Evolutionary conservation across 345 rosid genomes (phyloP).

Genomic region (Sisymbrium altissimum): DNA sequence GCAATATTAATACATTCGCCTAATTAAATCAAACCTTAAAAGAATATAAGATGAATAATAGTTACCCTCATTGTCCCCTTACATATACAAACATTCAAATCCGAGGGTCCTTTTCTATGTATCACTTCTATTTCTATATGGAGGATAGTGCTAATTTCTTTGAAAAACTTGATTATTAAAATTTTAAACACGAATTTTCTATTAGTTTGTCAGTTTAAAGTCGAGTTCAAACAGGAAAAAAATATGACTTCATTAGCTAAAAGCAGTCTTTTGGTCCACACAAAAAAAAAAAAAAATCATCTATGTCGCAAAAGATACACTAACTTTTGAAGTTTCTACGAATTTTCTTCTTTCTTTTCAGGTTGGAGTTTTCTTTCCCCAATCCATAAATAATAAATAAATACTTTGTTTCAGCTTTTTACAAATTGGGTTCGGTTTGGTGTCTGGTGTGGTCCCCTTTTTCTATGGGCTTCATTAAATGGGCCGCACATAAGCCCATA

Average conservation of each 20-base stretch:
- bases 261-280: background rate
- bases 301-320: background rate
- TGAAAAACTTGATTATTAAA: background rate
- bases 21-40: background rate
- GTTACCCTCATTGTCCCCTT: background rate
- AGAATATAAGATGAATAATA: background rate
- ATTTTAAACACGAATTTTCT: background rate
- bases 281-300: background rate
- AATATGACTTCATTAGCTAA: background rate
- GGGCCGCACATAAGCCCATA: conserved; percentile 10
- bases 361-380: background rate
- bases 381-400: background rate
- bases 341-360: background rate
- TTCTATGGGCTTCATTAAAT: background rate
- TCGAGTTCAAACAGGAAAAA: conserved; percentile 16
- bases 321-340: background rate
- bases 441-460: background rate
- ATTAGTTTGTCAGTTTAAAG: conserved; percentile 18
- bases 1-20: background rate
- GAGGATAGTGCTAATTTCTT: no score
- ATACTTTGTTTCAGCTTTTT: background rate
- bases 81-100: background rate
- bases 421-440: background rate
- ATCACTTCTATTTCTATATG: no score
- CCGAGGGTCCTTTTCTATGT: background rate